Base-by-base conservation (phyloP, 164 flowering plant species). In the Brasenia schreberi region DNA sequence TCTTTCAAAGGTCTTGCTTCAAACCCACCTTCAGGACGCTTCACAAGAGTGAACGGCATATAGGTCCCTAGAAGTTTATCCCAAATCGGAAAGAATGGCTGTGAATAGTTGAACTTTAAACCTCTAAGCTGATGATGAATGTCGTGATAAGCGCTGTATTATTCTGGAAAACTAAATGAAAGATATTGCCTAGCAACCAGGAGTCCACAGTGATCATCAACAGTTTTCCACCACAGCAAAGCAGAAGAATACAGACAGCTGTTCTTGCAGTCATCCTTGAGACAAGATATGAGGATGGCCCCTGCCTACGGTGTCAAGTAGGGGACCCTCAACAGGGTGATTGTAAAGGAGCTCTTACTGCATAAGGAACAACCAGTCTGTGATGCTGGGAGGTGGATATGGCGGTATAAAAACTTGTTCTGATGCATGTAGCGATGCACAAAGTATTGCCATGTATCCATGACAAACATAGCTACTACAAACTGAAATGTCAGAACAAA, bases 371-470 rank as follows among this genome's bases (percentile, higher is more conserved):
- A 23, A 90, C 87, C 63, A 90, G 75, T 65, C 78, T 78, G 71
- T 90, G 96, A 69, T 90, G 96, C 64, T 87, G 91, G 9, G 92
- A 90, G 71, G 71, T 87, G 96, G 66, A 90, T 65, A 66, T 88
- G 90, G 3, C 82, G 78, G 70, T 86, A 90, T 52, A 88, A 63
- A 70, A 83, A 88, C 71, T 85, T 88, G 81, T 86, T 90, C 53
- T 82, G 90, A 76, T 88, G 94, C 97, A 86, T 88, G 74, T 81
- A 86, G 0, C 94, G 80, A 67, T 90, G 92, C 70, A 86, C 83
- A 75, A 90, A 90, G 71, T 90, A 88, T 71, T 88, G 94, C 94
- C 94, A 90, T 5, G 90, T 78, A 65, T 90, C 97, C 87, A 86
- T 81, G 23, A 88, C 87, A 39, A 90, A 64, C 94, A 85, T 86